Conservation (phyloP, 495 filamentous ascomycete genomes). For the Trichocladium antarcticum region DNA sequence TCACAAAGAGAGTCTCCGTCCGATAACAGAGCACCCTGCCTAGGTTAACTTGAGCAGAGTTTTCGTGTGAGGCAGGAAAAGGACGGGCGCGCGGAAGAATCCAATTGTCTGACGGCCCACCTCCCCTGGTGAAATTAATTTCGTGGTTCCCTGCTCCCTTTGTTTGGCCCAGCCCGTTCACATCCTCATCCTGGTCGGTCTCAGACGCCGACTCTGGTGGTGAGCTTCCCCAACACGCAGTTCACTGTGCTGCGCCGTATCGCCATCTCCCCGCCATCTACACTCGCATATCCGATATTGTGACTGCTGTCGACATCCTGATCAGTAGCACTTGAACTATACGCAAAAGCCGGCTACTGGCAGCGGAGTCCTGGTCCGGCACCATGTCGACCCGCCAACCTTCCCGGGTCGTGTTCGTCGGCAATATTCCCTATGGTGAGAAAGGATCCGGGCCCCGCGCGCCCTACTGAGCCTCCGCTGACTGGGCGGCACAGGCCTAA, state of each 20-base stretch:
- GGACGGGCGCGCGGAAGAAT: neutral
- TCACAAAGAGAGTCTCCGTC: neutral
- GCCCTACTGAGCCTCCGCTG: neutral
- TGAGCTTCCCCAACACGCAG: too few relatives aligned
- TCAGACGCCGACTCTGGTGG: too few relatives aligned
- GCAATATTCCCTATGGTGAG: constrained; percentile 67
- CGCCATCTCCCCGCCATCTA: neutral
- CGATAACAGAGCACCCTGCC: neutral
- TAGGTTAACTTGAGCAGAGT: neutral
- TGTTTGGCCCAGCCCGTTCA: neutral
- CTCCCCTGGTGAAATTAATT: constrained; percentile 6
- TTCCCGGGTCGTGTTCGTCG: constrained; percentile 62
- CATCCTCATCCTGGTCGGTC: neutral
- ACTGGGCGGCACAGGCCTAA: constrained; percentile 49
- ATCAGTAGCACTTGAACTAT: neutral
- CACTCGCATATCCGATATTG: neutral
- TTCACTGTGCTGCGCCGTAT: neutral
- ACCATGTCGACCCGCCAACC: constrained; percentile 44
- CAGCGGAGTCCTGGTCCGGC: neutral
- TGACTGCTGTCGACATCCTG: neutral
- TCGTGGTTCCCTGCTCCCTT: constrained; percentile 2
- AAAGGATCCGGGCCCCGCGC: neutral
- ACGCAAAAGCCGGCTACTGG: neutral
- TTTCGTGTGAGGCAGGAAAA: neutral
- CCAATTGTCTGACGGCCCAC: constrained; percentile 8